A percentile compares a stretch with the other conserved stretches of the same genome.
phyloP scores from a whole-genome alignment of 2,329 filamentous ascomycete genomes.

The Zalaria sp. region DNA sequence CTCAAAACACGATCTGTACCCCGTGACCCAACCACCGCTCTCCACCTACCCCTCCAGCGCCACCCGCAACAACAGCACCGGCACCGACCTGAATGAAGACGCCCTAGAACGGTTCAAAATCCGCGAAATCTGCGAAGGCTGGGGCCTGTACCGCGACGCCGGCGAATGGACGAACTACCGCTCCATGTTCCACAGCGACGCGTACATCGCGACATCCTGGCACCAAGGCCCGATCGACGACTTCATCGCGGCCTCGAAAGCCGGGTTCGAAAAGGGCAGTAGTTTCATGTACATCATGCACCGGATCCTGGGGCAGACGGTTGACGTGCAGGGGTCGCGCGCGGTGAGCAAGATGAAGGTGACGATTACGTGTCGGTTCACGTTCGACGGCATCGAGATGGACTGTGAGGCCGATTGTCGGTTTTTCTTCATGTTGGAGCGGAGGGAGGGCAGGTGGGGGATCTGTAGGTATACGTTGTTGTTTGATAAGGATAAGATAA shows the following conservation, averaged over 20 bases:
- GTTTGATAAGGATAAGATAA: conserved; percentile 23
- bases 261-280: conserved; percentile 3
- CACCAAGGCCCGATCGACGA: conserved; percentile 6
- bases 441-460: conserved; percentile 7
- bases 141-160: conserved; percentile 5
- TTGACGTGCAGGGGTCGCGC: conserved; percentile 6
- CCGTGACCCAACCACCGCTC: conserved; percentile 1
- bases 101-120: conserved; percentile 3
- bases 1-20: conserved; percentile 1
- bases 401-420: conserved; percentile 8
- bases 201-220: conserved; percentile 5
- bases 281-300: conserved; percentile 8
- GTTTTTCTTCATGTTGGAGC: conserved; percentile 8
- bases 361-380: conserved; percentile 9
- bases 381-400: conserved; percentile 8
- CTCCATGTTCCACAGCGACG: conserved; percentile 5
- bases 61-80: conserved; percentile 2
- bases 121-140: conserved; percentile 3
- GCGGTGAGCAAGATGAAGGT: conserved; percentile 10
- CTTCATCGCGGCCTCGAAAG: conserved; percentile 6
- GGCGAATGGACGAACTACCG: conserved; percentile 5
- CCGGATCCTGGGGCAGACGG: conserved; percentile 8
- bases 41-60: conserved; percentile 3
- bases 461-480: conserved; percentile 12
- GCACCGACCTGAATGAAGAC: conserved; percentile 2